Conservation (phyloP, 495 filamentous ascomycete species). For the Cudoniella acicularis region DNA sequence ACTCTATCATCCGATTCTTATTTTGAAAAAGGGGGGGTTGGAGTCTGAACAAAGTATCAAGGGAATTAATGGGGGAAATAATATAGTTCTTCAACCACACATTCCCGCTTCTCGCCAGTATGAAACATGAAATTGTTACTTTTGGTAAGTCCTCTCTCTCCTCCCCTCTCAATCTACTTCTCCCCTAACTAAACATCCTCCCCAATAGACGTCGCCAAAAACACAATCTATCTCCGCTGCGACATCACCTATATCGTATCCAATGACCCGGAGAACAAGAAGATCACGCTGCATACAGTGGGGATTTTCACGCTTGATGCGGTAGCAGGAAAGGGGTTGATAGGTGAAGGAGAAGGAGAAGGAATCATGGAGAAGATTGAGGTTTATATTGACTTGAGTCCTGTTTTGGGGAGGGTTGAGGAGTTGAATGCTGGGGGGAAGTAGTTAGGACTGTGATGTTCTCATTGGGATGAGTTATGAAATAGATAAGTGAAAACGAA, state of each 20-base stretch:
- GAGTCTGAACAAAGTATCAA: too few relatives aligned
- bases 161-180: background rate
- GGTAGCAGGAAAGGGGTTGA: constrained; percentile 27
- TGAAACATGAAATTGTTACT: constrained; percentile 24
- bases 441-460: background rate
- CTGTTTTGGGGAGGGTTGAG: background rate
- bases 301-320: constrained; percentile 18
- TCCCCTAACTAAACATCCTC: background rate
- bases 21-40: too few relatives aligned
- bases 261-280: constrained; percentile 26
- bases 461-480: too few relatives aligned
- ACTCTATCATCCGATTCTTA: too few relatives aligned
- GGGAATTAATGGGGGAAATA: too few relatives aligned
- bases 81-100: constrained; percentile 17
- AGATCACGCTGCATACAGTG: constrained; percentile 23
- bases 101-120: constrained; percentile 20
- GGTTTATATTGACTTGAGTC: constrained; percentile 2
- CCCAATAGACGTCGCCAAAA: constrained; percentile 14
- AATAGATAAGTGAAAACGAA: too few relatives aligned
- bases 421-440: constrained; percentile 44
- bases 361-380: constrained; percentile 2
- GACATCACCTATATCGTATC: constrained; percentile 26
- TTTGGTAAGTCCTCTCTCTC: constrained; percentile 15
- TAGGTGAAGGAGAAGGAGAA: background rate
- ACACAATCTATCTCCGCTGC: constrained; percentile 25